These are phyloP conservation scores for Austroboletus niveus DNA, from an alignment of 1,284 basidiomycete species.

Conservation along the genomic window DNA sequence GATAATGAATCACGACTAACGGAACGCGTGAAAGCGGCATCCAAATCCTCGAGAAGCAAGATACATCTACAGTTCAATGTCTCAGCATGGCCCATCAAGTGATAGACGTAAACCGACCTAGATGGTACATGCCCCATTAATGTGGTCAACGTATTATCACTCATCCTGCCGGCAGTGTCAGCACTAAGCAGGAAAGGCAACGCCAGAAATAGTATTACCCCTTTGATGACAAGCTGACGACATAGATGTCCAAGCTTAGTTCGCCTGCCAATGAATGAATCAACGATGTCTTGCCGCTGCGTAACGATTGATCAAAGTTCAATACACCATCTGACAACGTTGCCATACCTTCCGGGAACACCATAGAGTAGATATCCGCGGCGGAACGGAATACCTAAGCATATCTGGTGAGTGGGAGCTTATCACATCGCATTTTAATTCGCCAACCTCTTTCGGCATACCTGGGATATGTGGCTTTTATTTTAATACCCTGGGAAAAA, in stretches of 20 bases:
- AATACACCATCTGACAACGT: not conserved
- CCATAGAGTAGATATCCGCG: slow-evolving; percentile 82
- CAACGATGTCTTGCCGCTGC: slow-evolving; percentile 77
- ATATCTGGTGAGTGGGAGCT: slow-evolving; percentile 18
- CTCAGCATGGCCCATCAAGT: slow-evolving; percentile 11
- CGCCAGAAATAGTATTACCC: slow-evolving; percentile 49
- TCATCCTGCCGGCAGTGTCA: slow-evolving; percentile 57
- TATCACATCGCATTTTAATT: slow-evolving; percentile 15
- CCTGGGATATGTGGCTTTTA: slow-evolving; percentile 41
- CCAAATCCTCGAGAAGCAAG: slow-evolving; percentile 83
- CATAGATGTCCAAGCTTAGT: slow-evolving; percentile 84
- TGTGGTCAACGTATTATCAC: slow-evolving; percentile 79
- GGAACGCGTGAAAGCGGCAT: slow-evolving; percentile 82
- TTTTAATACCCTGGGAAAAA: slow-evolving; percentile 9
- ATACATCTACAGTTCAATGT: slow-evolving; percentile 58
- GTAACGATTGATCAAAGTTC: slow-evolving; percentile 11
- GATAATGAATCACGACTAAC: slow-evolving; percentile 76
- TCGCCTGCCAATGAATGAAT: slow-evolving; percentile 86
- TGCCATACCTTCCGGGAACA: slow-evolving; percentile 71
- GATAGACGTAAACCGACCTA: slow-evolving; percentile 46
- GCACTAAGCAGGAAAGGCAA: not conserved
- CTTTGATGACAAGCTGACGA: slow-evolving; percentile 80
- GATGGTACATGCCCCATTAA: slow-evolving; percentile 83
- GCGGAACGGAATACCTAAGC: slow-evolving; percentile 77
- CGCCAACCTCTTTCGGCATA: slow-evolving; percentile 78